These are phyloP conservation scores for Yamadazyma taylorii DNA, from an alignment of 1,139 yeast genomes.

Conservation along the genomic window DNA sequence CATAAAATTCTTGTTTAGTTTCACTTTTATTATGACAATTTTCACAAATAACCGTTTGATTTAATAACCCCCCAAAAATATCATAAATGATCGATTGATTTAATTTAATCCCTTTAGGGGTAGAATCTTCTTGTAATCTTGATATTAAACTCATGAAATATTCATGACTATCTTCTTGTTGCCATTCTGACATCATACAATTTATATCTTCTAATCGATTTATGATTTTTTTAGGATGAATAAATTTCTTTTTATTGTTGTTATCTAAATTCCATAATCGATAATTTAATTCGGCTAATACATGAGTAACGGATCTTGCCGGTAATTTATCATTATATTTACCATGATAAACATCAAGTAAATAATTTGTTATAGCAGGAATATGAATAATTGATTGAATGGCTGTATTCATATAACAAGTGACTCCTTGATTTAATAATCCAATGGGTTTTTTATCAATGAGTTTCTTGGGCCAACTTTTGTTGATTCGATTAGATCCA, in stretches of 20 bases:
- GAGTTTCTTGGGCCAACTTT: constrained; percentile 57
- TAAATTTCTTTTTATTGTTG: constrained; percentile 35
- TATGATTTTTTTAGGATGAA: constrained; percentile 76
- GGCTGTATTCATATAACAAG: constrained; percentile 95
- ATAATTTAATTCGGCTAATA: constrained; percentile 68
- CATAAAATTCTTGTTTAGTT: constrained; percentile 93
- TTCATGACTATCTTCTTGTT: constrained; percentile 97
- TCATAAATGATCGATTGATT: constrained; percentile 84
- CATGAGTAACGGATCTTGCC: constrained; percentile 64
- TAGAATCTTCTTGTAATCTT: constrained; percentile 85
- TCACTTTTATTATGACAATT: constrained; percentile 79
- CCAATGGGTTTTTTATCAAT: constrained; percentile 63
- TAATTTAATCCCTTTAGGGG: constrained; percentile 82
- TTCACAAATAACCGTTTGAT: constrained; percentile 82
- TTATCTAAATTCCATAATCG: constrained; percentile 61
- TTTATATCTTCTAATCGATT: constrained; percentile 78
- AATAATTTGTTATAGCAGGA: constrained; percentile 86
- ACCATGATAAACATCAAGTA: constrained; percentile 61
- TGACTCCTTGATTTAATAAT: constrained; percentile 85
- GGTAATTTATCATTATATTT: constrained; percentile 47
- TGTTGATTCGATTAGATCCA: constrained; percentile 50
- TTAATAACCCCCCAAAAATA: constrained; percentile 87
- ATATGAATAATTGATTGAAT: constrained; percentile 86
- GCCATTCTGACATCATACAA: constrained; percentile 96
- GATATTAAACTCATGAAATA: constrained; percentile 90